These are phyloP conservation scores for Lignosus rhinocerotis DNA, from an alignment of 1,284 basidiomycete species.

Conservation along the genomic window DNA sequence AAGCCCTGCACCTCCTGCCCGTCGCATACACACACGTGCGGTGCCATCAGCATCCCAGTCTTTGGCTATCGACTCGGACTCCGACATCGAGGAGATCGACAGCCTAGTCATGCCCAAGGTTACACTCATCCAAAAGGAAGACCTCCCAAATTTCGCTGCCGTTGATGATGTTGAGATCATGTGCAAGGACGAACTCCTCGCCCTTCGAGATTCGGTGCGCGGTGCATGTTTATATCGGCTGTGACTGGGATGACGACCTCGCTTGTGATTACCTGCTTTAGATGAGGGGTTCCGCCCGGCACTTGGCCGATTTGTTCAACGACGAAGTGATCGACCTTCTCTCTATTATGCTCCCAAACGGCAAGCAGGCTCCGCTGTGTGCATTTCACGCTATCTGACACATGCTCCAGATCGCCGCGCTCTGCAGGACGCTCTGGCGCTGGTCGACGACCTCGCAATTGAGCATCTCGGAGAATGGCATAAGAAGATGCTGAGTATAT, in stretches of 20 bases:
- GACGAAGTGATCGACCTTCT: conserved; percentile 20
- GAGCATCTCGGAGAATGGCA: background rate
- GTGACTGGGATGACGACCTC: background rate
- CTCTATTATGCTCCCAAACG: conserved; percentile 18
- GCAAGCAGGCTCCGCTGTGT: conserved; percentile 6
- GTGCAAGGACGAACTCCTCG: conserved; percentile 16
- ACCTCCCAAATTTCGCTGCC: conserved; percentile 1
- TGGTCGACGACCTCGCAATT: background rate
- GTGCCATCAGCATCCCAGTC: conserved; percentile 13
- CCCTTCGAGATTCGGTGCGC: conserved; percentile 11
- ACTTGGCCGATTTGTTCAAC: conserved; percentile 7
- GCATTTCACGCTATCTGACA: background rate
- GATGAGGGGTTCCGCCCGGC: background rate
- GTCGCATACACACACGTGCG: conserved; percentile 13
- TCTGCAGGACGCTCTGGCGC: background rate
- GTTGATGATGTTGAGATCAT: conserved; percentile 11
- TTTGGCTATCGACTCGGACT: conserved; percentile 3
- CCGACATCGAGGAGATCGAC: conserved; percentile 21
- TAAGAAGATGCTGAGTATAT: conserved; percentile 5
- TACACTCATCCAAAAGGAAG: conserved; percentile 12
- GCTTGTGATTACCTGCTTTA: background rate
- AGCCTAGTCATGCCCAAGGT: conserved; percentile 1
- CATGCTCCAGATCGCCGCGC: background rate
- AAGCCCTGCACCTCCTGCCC: conserved; percentile 12
- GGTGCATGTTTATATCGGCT: background rate